Conservation (phyloP, 2,329 filamentous ascomycete species). For the Furcasterigmium sp. region DNA sequence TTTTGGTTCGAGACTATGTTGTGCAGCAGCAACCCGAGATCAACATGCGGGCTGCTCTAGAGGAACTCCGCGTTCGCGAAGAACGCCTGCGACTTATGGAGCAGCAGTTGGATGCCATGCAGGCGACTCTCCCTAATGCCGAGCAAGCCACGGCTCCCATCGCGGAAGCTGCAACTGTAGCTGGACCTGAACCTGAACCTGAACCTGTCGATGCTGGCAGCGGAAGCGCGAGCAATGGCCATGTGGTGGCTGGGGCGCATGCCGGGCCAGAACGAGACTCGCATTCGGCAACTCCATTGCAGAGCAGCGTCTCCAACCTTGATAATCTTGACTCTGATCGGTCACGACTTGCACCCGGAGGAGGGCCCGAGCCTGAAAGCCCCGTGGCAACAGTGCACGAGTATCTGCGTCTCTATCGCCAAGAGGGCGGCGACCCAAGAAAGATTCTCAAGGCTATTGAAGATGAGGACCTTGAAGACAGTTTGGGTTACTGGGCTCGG, state of each 20-base stretch:
- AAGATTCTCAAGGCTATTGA: conserved; percentile 57
- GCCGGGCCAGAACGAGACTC: no score
- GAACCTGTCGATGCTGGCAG: no score
- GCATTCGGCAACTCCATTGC: no score
- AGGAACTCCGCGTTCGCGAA: conserved; percentile 23
- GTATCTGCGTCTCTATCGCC: conserved; percentile 52
- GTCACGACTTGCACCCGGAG: no score
- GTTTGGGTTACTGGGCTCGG: conserved; percentile 54
- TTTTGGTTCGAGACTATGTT: conserved; percentile 94
- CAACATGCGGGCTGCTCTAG: conserved; percentile 69
- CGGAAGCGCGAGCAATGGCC: no score
- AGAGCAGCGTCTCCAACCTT: no score
- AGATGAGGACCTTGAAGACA: conserved; percentile 53
- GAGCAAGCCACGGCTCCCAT: no score
- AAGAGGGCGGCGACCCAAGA: conserved; percentile 53
- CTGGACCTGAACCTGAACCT: no score
- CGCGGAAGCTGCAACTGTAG: no score
- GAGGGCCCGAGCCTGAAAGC: not conserved
- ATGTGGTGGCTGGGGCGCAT: no score
- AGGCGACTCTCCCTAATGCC: no score
- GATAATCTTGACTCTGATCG: no score
- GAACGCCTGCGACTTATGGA: conserved; percentile 3
- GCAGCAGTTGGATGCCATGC: conserved; percentile 12
- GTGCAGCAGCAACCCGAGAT: conserved; percentile 95
- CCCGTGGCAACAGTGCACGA: conserved; percentile 28